phyloP scores from a whole-genome alignment of 164 flowering plant genomes.

The Magnolia kwangsiensis region DNA sequence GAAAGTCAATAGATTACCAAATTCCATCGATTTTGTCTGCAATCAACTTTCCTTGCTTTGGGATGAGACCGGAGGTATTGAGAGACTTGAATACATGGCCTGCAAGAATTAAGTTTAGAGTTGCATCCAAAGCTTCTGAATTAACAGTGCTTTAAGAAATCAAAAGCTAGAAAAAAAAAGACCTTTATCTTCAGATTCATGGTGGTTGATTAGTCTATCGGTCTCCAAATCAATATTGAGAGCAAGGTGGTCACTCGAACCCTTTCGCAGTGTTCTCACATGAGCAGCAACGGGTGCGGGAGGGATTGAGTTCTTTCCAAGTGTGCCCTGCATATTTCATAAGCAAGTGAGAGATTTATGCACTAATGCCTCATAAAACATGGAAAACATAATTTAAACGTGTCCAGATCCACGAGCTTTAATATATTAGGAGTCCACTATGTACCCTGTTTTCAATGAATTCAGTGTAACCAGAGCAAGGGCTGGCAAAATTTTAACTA shows the following conservation, averaged over 20 bases:
- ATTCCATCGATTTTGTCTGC: constrained; percentile 93
- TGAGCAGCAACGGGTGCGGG: constrained; percentile 67
- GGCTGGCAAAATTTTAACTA: no score
- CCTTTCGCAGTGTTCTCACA: constrained; percentile 69
- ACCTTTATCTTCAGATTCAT: constrained; percentile 86
- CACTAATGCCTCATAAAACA: neutral
- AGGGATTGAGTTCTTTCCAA: constrained; percentile 47
- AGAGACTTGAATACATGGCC: constrained; percentile 94
- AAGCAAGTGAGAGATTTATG: constrained; percentile 7
- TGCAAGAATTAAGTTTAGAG: constrained; percentile 28
- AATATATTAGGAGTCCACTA: no score
- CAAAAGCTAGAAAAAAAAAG: neutral
- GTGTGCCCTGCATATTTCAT: constrained; percentile 46
- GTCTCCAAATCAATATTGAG: constrained; percentile 68
- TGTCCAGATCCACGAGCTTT: neutral
- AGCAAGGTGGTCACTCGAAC: constrained; percentile 85
- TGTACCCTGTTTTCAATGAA: no score
- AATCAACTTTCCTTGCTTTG: constrained; percentile 74
- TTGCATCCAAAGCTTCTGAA: constrained; percentile 4
- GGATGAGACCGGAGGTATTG: constrained; percentile 77
- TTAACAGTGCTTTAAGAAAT: neutral
- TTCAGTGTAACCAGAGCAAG: no score
- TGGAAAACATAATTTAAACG: neutral
- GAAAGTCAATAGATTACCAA: constrained; percentile 43
- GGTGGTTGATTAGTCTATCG: constrained; percentile 47